phyloP scores from a whole-genome alignment of 2,329 filamentous ascomycete species.

The Cordyceps cicadae region DNA sequence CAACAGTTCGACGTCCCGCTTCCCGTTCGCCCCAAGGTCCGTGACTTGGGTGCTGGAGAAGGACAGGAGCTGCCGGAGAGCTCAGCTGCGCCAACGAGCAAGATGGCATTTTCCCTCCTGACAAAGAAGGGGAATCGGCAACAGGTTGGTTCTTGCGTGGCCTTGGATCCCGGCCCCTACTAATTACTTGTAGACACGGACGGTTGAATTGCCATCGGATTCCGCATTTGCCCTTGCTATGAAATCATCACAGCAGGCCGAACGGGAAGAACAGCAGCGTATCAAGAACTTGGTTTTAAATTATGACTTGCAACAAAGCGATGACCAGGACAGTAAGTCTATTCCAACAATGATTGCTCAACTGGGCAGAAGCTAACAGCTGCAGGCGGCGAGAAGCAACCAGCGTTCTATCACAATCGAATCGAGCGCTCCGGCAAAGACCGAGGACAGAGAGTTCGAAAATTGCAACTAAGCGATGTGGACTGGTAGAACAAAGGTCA shows the following conservation, averaged over 20 bases:
- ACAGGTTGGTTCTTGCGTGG: constrained; percentile 50
- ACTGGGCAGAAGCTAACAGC: constrained; percentile 40
- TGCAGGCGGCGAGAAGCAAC: constrained; percentile 41
- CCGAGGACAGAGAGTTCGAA: constrained; percentile 74
- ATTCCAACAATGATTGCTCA: constrained; percentile 24
- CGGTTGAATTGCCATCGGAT: constrained; percentile 81
- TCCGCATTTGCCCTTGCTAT: constrained; percentile 93
- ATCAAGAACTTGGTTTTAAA: constrained; percentile 98
- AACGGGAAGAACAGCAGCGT: constrained; percentile 91
- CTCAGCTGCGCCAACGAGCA: constrained; percentile 30
- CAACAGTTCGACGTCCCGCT: constrained; percentile 92
- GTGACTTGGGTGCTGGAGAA: constrained; percentile 29
- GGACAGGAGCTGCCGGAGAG: constrained; percentile 8
- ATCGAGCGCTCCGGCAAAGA: constrained; percentile 50
- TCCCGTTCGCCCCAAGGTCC: constrained; percentile 69
- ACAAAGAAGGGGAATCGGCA: constrained; percentile 95
- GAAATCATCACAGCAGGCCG: constrained; percentile 90
- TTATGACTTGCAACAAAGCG: constrained; percentile 81
- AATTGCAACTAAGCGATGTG: constrained; percentile 91
- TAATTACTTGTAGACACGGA: constrained; percentile 59
- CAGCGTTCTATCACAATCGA: constrained; percentile 44
- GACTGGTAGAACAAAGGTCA: constrained; percentile 63
- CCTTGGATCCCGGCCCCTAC: not conserved
- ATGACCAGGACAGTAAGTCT: constrained; percentile 68
- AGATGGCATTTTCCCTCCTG: constrained; percentile 94